Conservation (phyloP, 306 rosid species). For the Dalbergia cochinchinensis region DNA sequence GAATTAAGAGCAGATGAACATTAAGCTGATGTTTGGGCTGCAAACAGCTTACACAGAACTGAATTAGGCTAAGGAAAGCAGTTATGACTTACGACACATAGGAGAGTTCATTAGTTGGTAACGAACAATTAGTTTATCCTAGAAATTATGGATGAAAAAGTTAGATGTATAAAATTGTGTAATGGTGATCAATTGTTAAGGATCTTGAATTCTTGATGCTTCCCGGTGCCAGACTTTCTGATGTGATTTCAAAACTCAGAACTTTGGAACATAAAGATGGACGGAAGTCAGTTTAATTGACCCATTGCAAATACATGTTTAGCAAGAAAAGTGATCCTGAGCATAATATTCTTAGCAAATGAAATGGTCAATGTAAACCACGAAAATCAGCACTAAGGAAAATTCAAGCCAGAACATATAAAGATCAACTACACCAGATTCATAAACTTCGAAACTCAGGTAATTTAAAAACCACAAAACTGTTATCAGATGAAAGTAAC, state of each 20-base stretch:
- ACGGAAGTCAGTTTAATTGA: slow-evolving; percentile 12
- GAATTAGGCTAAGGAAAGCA: not conserved
- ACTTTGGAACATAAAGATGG: not conserved
- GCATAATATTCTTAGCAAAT: not conserved
- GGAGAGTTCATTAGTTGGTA: not conserved
- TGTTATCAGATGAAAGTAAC: slow-evolving; percentile 2
- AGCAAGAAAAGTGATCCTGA: not conserved
- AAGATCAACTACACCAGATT: not conserved
- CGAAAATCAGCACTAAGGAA: slow-evolving; percentile 9
- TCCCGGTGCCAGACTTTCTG: not conserved
- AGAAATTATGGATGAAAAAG: not conserved
- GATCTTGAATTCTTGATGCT: not conserved
- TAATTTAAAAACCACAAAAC: not conserved
- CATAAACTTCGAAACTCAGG: not conserved
- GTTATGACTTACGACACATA: not conserved
- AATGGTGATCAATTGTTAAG: not conserved
- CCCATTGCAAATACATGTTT: not conserved
- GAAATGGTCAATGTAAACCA: not conserved
- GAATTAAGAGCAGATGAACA: slow-evolving; percentile 4
- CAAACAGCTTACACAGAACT: not conserved
- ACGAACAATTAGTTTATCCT: not conserved
- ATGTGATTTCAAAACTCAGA: not conserved
- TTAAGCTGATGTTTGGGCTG: not conserved
- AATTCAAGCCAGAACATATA: not conserved
- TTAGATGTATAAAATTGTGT: not conserved